Base-by-base conservation (phyloP, 768 basidiomycete genomes). In the Neoboletus magnificus region DNA sequence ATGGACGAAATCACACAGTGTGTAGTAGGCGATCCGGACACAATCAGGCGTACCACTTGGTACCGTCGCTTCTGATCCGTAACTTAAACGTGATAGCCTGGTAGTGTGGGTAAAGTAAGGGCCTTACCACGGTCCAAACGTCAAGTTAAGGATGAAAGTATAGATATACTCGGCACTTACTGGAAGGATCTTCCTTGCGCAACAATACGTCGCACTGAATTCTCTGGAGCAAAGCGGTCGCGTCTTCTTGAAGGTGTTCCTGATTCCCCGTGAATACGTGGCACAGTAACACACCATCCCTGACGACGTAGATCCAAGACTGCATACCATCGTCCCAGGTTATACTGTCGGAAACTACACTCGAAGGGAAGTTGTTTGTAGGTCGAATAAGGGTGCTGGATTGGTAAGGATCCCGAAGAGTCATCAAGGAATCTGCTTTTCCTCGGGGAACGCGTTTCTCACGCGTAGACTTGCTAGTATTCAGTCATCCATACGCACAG, bases 231-330 rank as follows among this genome's bases (percentile, higher is more conserved):
- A 81, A 60, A 7, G 43, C 50, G 2, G 73, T 73, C 13, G 80
- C 73, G 1, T 71, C 68, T 43, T 39, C 51, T 60, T 83, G 82
- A 43, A 80, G 63, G 4, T 49, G 32, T n/a, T 65, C 60, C 16
- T 68, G 58, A 55, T 83, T 83, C n/a, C 78, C 70, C 1, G 78
- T 79, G 58, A 81, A 83, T 41, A 83, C 55, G 53, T 83, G 81
- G 23, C 72, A 70, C 16, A 76, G 66, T 18, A 44, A 65, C 3
- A 67, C 66, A 15, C 57, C 56, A 15, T 59, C 53, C 18, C 51
- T 67, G 51, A 67, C 18, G n/a, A 18, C n/a, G 52, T 69, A 65
- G 16, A 49, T 53, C 59, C 63, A 65, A 22, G 67, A 65, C 23
- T 64, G 63, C 66, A 74, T 74, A 18, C 59, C 64, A 41, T 73